phyloP scores from a whole-genome alignment of 2,329 filamentous ascomycete genomes.

The Teratosphaeriaceae sp. region DNA sequence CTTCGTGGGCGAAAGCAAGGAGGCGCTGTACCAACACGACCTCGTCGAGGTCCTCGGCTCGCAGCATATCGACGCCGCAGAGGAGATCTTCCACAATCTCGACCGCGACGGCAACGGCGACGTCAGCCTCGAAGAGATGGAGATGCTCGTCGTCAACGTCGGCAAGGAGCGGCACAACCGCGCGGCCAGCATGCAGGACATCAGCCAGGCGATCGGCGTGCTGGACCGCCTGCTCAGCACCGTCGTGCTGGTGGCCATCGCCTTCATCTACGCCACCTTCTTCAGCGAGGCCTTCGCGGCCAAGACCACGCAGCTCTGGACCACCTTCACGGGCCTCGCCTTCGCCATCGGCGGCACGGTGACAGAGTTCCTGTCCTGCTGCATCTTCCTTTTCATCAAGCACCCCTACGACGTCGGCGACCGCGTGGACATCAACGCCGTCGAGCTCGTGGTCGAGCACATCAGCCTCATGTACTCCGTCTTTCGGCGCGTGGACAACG shows the following conservation, averaged over 20 bases:
- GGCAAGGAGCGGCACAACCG: slow-evolving; percentile 26
- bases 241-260: slow-evolving; percentile 23
- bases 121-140: slow-evolving; percentile 31
- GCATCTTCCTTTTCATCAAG: slow-evolving; percentile 96
- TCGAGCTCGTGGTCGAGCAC: slow-evolving; percentile 25
- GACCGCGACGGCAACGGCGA: slow-evolving; percentile 30
- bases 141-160: slow-evolving; percentile 22
- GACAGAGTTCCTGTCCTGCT: slow-evolving; percentile 92
- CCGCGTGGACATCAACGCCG: slow-evolving; percentile 24
- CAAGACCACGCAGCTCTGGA: slow-evolving; percentile 21
- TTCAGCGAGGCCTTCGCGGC: slow-evolving; percentile 24
- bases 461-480: slow-evolving; percentile 30
- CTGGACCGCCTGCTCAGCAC: slow-evolving; percentile 28
- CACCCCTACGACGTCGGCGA: slow-evolving; percentile 70
- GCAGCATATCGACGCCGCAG: slow-evolving; percentile 17
- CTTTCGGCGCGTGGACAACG: slow-evolving; percentile 26
- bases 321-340: slow-evolving; percentile 50
- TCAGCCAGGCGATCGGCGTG: slow-evolving; percentile 29
- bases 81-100: slow-evolving; percentile 26
- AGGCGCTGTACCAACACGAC: slow-evolving; percentile 21
- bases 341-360: slow-evolving; percentile 89
- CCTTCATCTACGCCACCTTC: slow-evolving; percentile 28
- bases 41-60: slow-evolving; percentile 25
- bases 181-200: slow-evolving; percentile 27
- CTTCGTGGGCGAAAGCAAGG: slow-evolving; percentile 22